Evolutionary conservation across 2,329 filamentous ascomycete genomes (phyloP).

Genomic region (Cladobotryum mycophilum): DNA sequence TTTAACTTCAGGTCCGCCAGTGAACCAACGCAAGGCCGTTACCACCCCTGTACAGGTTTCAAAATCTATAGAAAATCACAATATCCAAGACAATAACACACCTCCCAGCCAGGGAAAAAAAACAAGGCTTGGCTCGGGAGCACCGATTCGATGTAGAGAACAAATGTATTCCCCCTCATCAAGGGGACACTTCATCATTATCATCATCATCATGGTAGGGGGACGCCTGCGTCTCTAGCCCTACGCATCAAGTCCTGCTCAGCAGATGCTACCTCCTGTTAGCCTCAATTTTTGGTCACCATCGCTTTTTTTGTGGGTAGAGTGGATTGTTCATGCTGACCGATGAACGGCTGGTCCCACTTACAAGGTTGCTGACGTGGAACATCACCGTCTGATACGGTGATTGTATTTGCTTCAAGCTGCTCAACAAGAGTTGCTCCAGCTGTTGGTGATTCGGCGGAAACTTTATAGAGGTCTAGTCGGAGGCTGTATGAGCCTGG

Average conservation of each 20-base stretch:
- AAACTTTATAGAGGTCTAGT: conserved; percentile 23
- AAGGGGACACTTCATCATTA: too few species aligned
- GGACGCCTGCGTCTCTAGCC: conserved; percentile 10
- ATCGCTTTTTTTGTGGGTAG: too few species aligned
- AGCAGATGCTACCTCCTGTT: conserved; percentile 6
- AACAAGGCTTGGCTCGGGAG: too few species aligned
- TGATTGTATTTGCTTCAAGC: conserved; percentile 14
- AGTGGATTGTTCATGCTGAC: too few species aligned
- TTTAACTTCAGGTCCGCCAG: too few species aligned
- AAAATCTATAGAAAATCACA: too few species aligned
- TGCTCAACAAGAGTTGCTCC: conserved; percentile 14
- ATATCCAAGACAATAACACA: too few species aligned
- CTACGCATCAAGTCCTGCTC: conserved; percentile 9
- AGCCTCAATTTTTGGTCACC: neutral
- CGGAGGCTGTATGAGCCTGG: conserved; percentile 22
- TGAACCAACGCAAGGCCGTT: too few species aligned
- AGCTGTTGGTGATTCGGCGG: conserved; percentile 7
- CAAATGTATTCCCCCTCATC: neutral
- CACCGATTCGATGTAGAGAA: too few species aligned
- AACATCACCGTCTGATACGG: conserved; percentile 8
- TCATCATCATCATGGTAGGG: conserved; percentile 5
- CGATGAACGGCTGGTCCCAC: neutral
- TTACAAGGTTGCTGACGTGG: conserved; percentile 11
- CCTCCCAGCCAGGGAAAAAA: too few species aligned
- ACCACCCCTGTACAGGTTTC: too few species aligned